phyloP scores from a whole-genome alignment of 1,284 basidiomycete species.

The Ustilago vetiveriae region DNA sequence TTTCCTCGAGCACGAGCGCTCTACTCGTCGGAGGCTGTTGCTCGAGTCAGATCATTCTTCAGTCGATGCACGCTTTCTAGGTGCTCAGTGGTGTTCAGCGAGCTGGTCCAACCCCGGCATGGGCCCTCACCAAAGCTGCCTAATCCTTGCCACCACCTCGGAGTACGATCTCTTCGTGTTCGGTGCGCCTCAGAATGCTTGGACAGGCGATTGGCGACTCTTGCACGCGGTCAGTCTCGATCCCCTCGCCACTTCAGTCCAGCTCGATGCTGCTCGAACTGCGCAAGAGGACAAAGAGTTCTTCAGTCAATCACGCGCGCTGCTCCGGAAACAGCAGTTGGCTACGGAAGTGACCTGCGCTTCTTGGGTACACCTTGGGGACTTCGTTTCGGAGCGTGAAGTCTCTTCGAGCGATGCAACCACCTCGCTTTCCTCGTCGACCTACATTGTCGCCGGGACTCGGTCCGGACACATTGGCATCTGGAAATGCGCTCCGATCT shows the following conservation, averaged over 20 bases:
- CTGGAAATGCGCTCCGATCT: constrained; percentile 18
- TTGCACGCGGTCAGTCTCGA: constrained; percentile 14
- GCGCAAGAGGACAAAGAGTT: constrained; percentile 1
- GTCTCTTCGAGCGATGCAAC: too few relatives aligned
- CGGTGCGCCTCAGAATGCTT: constrained; percentile 33
- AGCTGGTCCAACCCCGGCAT: constrained; percentile 42
- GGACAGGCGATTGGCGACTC: constrained; percentile 37
- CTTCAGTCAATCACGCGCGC: constrained; percentile 22
- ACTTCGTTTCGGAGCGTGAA: too few relatives aligned
- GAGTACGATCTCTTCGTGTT: constrained; percentile 42
- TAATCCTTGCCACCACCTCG: constrained; percentile 37
- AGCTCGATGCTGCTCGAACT: background rate
- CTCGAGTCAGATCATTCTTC: constrained; percentile 36
- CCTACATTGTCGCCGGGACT: constrained; percentile 27
- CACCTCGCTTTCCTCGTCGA: background rate
- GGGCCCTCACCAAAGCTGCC: constrained; percentile 33
- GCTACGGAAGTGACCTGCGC: constrained; percentile 27
- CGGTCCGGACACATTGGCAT: constrained; percentile 33
- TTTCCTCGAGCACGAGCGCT: constrained; percentile 23
- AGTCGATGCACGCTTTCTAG: constrained; percentile 23
- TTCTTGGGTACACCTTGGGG: constrained; percentile 7
- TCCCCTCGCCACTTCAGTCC: background rate
- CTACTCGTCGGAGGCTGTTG: constrained; percentile 16
- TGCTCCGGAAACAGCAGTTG: constrained; percentile 26
- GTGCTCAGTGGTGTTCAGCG: constrained; percentile 28